A percentile compares a stretch with the other conserved stretches of the same genome.
phyloP scores from a whole-genome alignment of 257 asterid genomes.

The Nicotiana knightiana region DNA sequence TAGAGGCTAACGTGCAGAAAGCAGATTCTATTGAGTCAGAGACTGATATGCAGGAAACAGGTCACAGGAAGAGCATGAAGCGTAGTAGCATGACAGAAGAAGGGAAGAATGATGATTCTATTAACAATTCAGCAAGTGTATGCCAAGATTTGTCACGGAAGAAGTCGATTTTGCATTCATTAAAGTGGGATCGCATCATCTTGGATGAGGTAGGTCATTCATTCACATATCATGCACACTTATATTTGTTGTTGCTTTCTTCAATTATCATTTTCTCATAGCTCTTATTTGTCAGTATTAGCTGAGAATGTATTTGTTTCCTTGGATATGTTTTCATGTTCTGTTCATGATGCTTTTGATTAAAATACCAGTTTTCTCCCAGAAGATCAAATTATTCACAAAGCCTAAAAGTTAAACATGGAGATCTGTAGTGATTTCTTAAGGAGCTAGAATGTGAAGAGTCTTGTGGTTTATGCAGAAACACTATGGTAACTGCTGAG shows the following conservation, averaged over 20 bases:
- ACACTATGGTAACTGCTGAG: not conserved
- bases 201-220: slow-evolving; percentile 66
- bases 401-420: not conserved
- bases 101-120: slow-evolving; percentile 23
- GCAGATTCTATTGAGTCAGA: slow-evolving; percentile 19
- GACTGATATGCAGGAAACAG: slow-evolving; percentile 21
- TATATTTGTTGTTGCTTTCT: not conserved
- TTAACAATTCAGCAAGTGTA: slow-evolving; percentile 21
- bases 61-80: slow-evolving; percentile 16
- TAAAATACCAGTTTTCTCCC: not conserved
- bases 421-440: not conserved
- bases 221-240: not conserved
- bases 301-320: not conserved
- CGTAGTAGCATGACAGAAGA: slow-evolving; percentile 20
- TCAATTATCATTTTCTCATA: not conserved
- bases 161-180: slow-evolving; percentile 64
- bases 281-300: not conserved
- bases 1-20: slow-evolving; percentile 22
- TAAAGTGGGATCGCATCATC: slow-evolving; percentile 75
- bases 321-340: not conserved
- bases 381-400: not conserved
- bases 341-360: not conserved
- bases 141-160: slow-evolving; percentile 25
- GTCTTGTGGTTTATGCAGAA: not conserved
- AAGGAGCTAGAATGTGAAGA: not conserved